phyloP scores from a whole-genome alignment of 306 rosid genomes.

The Lathyrus tuberosus region DNA sequence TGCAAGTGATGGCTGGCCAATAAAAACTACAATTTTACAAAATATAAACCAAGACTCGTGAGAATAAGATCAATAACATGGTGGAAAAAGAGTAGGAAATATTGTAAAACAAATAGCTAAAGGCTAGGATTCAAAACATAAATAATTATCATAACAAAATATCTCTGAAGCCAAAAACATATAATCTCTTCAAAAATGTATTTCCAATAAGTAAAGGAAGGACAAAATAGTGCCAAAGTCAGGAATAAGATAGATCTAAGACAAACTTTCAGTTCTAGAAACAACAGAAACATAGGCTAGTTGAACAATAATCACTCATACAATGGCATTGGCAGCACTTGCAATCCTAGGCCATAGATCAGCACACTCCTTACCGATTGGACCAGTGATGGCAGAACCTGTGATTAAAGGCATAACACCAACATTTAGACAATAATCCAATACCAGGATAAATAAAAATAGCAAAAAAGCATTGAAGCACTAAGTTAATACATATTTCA shows the following conservation, averaged over 20 bases:
- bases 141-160: too few relatives aligned
- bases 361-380: constrained; percentile 89
- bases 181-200: not conserved
- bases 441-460: not conserved
- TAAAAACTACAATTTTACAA: not conserved
- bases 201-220: not conserved
- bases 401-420: not conserved
- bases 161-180: too few relatives aligned
- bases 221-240: not conserved
- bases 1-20: too few relatives aligned
- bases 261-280: not conserved
- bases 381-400: constrained; percentile 93
- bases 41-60: not conserved
- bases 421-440: not conserved
- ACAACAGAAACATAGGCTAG: not conserved
- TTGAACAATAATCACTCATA: constrained; percentile 36
- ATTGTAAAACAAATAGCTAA: too few relatives aligned
- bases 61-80: too few relatives aligned
- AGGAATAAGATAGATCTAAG: constrained; percentile 9
- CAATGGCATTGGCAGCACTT: constrained; percentile 92
- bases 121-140: too few relatives aligned
- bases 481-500: too few relatives aligned
- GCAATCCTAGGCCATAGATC: constrained; percentile 98
- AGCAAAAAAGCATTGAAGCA: too few relatives aligned
- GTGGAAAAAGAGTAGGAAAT: too few relatives aligned